Evolutionary conservation across 352 stramenopile species (phyloP), one percentile per base, ranked within the genome.

Genomic region (Phytophthora fragariae): DNA sequence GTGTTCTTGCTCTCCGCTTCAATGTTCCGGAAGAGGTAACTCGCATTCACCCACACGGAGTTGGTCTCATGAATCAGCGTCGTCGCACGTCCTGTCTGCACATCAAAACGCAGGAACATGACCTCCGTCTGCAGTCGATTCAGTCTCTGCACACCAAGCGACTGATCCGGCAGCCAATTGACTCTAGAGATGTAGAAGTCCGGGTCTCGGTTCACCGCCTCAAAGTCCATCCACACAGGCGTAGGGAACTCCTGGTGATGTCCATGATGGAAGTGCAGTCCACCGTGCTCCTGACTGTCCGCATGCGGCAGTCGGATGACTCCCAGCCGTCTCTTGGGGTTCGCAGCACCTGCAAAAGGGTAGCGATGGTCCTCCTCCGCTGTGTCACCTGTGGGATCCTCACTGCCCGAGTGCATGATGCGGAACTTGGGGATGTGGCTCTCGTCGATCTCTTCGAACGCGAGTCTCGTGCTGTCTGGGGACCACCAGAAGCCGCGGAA

Each of bases 401-500:
- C 72, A 62, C 84, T 97, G 50, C 94, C 95, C 53, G 96, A 95
- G 78, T 99, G 96, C 82, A 97, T 97, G 77, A 99, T 99, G 41
- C 95, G 82, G 80, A 98, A 99, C 52, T 97, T 79, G 14, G 94
- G 93, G 50, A 99, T 96, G 54, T 93, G 78, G 46, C 89, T 92
- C 78, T 99, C 97, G 72, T 99, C 97, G 12, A 99, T 88, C 68
- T 96, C 80, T 64, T 95, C 91, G 68, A 98, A 99, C 12, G 95
- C 87, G 57, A 99, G 81, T 49, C 81, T 75, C 3, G 79, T 69
- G 44, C 87, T 95, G 79, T 98, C 90, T 0, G 92, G 90, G 21
- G 91, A 92, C 94, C 95, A 99, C 97, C 97, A 99, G 83, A 98
- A 99, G 53, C 97, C 97, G 47, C 92, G 80, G 83, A 98, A 99